Percentiles rank a stretch among this genome's conserved stretches.
Evolutionary conservation across 169 alveolate species (phyloP).

Genomic region (Toxoplasma gondii): DNA sequence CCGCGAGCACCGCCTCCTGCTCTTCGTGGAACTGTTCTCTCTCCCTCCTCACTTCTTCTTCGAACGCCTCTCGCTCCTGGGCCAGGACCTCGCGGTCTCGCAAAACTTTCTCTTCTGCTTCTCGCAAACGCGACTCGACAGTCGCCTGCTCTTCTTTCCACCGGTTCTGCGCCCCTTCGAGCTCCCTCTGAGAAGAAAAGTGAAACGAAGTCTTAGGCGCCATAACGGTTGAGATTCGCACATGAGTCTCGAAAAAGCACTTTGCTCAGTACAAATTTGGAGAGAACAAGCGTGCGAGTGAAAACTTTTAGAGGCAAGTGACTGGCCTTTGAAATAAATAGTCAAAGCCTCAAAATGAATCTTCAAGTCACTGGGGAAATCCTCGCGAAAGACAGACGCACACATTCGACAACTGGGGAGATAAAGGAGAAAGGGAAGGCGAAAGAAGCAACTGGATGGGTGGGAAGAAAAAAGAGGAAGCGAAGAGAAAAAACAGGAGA

Average conservation of each 20-base stretch:
- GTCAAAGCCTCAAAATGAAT: too few relatives aligned
- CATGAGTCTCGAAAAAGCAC: not conserved
- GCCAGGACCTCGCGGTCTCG: not conserved
- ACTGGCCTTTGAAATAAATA: too few relatives aligned
- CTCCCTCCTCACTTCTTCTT: not conserved
- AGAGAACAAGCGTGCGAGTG: too few relatives aligned
- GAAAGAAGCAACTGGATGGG: too few relatives aligned
- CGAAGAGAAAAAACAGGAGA: too few relatives aligned
- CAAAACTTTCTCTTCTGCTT: not conserved
- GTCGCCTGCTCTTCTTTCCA: not conserved
- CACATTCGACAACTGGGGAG: too few relatives aligned
- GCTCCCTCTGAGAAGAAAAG: not conserved
- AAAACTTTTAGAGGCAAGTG: too few relatives aligned
- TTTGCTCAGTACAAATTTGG: not conserved
- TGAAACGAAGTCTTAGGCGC: not conserved
- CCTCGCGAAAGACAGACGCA: too few relatives aligned
- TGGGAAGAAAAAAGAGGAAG: too few relatives aligned
- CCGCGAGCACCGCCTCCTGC: not conserved
- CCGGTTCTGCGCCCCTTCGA: not conserved
- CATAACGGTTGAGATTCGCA: not conserved
- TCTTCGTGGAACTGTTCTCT: not conserved
- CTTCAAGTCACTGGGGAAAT: too few relatives aligned
- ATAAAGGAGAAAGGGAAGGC: too few relatives aligned
- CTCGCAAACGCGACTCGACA: not conserved
- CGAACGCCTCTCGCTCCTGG: not conserved